phyloP scores from a whole-genome alignment of 345 rosid genomes.

The Pugionium cornutum region DNA sequence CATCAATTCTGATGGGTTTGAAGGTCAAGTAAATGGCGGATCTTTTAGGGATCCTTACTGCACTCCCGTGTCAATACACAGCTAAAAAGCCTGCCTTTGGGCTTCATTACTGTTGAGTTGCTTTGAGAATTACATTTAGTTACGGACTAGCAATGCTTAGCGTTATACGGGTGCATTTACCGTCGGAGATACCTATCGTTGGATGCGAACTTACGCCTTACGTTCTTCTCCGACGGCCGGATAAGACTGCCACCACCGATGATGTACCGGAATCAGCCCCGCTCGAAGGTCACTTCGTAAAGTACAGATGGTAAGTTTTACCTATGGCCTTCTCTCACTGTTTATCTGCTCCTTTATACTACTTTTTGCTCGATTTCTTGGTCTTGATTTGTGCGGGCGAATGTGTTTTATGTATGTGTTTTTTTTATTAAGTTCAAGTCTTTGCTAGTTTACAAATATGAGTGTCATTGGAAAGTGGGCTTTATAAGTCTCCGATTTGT shows the following conservation, averaged over 20 bases:
- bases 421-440: neutral
- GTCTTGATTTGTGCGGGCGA: too few species aligned
- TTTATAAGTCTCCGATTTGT: conserved; percentile 1
- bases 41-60: conserved; percentile 19
- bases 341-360: neutral
- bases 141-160: conserved; percentile 79
- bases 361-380: conserved; percentile 3
- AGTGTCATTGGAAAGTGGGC: neutral
- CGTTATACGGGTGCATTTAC: conserved; percentile 93
- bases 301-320: conserved; percentile 75
- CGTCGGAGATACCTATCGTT: conserved; percentile 96
- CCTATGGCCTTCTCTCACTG: conserved; percentile 7
- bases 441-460: neutral
- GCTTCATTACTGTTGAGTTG: conserved; percentile 38
- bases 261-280: conserved; percentile 91
- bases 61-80: neutral
- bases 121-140: conserved; percentile 45
- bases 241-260: conserved; percentile 60
- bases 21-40: conserved; percentile 67
- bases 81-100: conserved; percentile 26
- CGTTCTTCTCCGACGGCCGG: conserved; percentile 81
- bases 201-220: conserved; percentile 98
- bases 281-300: conserved; percentile 77
- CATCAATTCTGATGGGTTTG: conserved; percentile 42
- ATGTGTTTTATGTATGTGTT: neutral